Conservation (phyloP, 177 flowering plant genomes). For the Telopea speciosissima region DNA sequence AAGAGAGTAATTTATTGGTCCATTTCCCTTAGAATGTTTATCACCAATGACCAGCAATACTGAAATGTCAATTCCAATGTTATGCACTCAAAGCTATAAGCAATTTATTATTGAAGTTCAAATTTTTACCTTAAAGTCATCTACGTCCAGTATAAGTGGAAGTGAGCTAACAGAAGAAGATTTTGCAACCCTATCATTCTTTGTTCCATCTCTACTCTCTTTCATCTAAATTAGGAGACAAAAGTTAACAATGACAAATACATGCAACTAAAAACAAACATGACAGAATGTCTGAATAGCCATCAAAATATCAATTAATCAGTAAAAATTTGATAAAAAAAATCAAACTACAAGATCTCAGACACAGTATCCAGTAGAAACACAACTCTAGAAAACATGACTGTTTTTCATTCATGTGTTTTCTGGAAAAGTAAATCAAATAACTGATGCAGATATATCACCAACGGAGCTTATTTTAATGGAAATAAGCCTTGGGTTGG, state of each 20-base stretch:
- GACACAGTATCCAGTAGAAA: background rate
- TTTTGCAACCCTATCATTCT: constrained; percentile 29
- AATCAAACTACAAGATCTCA: background rate
- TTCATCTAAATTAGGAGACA: constrained; percentile 46
- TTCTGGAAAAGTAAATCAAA: too few species aligned
- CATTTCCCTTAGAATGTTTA: background rate
- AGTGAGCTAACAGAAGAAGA: constrained; percentile 47
- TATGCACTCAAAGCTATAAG: background rate
- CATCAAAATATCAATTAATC: too few species aligned
- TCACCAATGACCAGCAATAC: background rate
- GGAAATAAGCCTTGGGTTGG: too few species aligned
- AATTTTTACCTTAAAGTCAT: constrained; percentile 78
- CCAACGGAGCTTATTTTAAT: too few species aligned
- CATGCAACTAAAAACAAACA: background rate
- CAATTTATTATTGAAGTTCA: background rate
- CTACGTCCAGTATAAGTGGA: constrained; percentile 80
- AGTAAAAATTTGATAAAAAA: too few species aligned
- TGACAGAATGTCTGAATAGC: background rate
- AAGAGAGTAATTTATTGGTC: background rate
- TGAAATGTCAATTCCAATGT: background rate
- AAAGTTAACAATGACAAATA: background rate
- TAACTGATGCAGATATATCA: too few species aligned
- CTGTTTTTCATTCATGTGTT: too few species aligned
- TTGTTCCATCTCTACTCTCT: constrained; percentile 48
- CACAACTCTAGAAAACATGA: too few species aligned